Base-by-base conservation (phyloP, 192 early-diverging fungal genomes). In the Coemansia sp. region DNA sequence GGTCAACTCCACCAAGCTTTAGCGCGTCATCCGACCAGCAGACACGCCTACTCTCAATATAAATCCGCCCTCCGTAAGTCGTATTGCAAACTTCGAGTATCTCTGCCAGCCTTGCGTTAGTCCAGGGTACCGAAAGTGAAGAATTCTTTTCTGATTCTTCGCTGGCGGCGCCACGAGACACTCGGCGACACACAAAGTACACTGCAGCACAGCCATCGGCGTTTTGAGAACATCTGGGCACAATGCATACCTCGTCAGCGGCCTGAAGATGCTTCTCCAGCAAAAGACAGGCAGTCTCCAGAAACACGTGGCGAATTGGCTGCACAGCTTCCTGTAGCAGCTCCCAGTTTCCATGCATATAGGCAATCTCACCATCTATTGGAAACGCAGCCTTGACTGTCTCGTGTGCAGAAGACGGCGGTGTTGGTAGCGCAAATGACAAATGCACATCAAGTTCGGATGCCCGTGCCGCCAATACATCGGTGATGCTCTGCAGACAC, bases 381-480 rank as follows among this genome's bases (percentile, higher is more conserved):
- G 37, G 53, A 42, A 59, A 52, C 18, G 33, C 43, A 1, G 38
- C 40, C 25, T 55, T 9, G 22, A 59, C 53, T 22, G 52, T 41
- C 3, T 50, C 19, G 23, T 59, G 53, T 13, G 52, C 70, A 21
- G 23, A 30, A 25, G 42, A 47, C 2, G 53, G 44, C 40, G 53
- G 38, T 4, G 37, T 58, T 1, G 68, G 73, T 15, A 77, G 45
- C 1, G 73, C 64, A 37, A 77, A 42, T 1, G 53, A 30, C 25
- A 77, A 11, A 3, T 38, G 25, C 10, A 70, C 50, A 13, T 50
- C 59, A 23, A 70, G 61, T 39, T 70, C 68, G 3, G 37, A 67
- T 5, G 73, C 73, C 44, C 67, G 46, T 11, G 73, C 67, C 1
- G 64, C 68, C 49, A 70, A 27, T 11, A 65, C 68, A 38, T 77